Evolutionary conservation across 345 rosid genomes (phyloP).

Genomic region (Microthlaspi erraticum): DNA sequence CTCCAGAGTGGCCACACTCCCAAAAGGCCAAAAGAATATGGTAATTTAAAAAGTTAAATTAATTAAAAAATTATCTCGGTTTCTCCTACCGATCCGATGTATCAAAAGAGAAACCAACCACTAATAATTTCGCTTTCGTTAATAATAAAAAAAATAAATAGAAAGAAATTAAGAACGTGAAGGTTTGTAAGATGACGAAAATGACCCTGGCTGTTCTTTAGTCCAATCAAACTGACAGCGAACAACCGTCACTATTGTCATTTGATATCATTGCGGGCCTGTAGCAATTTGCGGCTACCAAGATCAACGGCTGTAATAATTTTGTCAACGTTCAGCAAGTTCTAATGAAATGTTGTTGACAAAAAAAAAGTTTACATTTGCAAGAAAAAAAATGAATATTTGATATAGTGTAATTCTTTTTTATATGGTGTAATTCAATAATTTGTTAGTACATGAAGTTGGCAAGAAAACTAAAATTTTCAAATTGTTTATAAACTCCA

Average conservation of each 20-base stretch:
- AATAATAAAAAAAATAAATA: background rate
- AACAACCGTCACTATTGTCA: conserved; percentile 20
- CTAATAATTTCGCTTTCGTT: conserved; percentile 3
- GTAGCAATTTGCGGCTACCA: too few species aligned
- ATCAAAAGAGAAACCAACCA: conserved; percentile 2
- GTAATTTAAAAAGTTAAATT: background rate
- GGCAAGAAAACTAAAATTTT: too few species aligned
- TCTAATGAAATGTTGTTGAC: too few species aligned
- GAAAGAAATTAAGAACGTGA: conserved; percentile 30
- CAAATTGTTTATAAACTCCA: too few species aligned
- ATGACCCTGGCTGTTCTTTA: conserved; percentile 29
- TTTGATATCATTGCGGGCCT: conserved; percentile 15
- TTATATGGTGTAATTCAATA: too few species aligned
- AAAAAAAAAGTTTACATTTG: too few species aligned
- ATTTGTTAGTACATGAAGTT: too few species aligned
- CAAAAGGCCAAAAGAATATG: background rate
- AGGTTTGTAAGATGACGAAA: conserved; percentile 46
- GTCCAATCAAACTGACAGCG: conserved; percentile 40
- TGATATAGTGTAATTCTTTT: too few species aligned
- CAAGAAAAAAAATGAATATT: too few species aligned
- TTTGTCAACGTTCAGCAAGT: too few species aligned
- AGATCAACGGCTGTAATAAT: conserved; percentile 3
- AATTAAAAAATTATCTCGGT: conserved; percentile 12
- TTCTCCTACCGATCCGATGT: conserved; percentile 37
- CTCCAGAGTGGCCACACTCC: conserved; percentile 50